Evolutionary conservation across 2,329 filamentous ascomycete species (phyloP), one percentile per base, ranked within the genome.

Genomic region (Pseudogymnoascus pannorum): DNA sequence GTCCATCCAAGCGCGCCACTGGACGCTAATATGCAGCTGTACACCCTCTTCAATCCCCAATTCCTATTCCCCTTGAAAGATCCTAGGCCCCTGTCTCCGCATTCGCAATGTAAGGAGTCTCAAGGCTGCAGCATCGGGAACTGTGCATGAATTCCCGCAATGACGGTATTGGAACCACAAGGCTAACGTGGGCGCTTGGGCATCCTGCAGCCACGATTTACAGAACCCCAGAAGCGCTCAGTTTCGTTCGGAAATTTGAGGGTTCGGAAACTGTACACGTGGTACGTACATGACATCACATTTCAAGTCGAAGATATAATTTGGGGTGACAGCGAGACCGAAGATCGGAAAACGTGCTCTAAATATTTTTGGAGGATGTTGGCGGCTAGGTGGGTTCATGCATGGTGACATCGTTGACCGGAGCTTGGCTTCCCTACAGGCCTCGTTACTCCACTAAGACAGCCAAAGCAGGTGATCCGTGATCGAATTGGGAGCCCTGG

Each of bases 241-340:
- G 9, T 33, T 54, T 54, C 26, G 48, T 18, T 54, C 48, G 26
- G 48, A 31, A 54, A 54, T 54, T 54, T 14, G 26, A 54, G 48
- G 48, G 33, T 54, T 54, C 24, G 48, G 48, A n/a, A 20, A 29
- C 9, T 54, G 48, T 54, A 54, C 48, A 54, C 48, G 48, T 54
- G 48, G 48, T 54, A 31, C 26, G 24, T 18, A 54, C n/a, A 54
- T 54, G 48, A 54, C 48, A 54, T 54, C 48, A 54, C 48, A 54
- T 54, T 29, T 54, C 26, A 7, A 54, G 24, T 6, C 26, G n/a
- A 54, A 54, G 5, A 31, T 6, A 54, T 31, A 31, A 16, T 54
- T 31, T 54, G n/a, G 24, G n/a, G n/a, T 54, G 16, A 18, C 24
- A 31, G 48, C n/a, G 48, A 29, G 48, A 20, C 48, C n/a, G 26